Evolutionary conservation across 306 rosid species (phyloP).

Genomic region (Inga oerstediana): DNA sequence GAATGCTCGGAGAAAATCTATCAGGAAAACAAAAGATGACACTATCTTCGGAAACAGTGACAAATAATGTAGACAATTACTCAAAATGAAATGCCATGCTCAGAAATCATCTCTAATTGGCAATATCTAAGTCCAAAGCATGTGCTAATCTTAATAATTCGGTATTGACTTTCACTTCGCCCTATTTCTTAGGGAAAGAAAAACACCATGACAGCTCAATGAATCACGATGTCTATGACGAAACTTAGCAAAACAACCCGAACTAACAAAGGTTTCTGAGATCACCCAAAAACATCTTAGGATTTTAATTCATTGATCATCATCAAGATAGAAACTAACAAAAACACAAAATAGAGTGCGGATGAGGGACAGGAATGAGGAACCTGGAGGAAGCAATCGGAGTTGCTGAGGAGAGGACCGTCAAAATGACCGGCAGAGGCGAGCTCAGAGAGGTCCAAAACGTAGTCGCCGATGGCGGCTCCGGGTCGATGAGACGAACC

Average conservation of each 20-base stretch:
- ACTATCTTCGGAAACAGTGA: neutral
- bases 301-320: neutral
- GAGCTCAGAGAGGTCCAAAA: conserved; percentile 75
- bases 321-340: neutral
- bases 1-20: conserved; percentile 18
- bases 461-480: conserved; percentile 86
- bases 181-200: conserved; percentile 5
- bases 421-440: conserved; percentile 75
- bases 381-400: conserved; percentile 82
- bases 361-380: neutral
- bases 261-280: neutral
- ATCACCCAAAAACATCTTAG: neutral
- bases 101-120: neutral
- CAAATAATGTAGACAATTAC: neutral
- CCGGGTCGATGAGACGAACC: conserved; percentile 67
- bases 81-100: neutral
- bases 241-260: neutral
- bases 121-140: neutral
- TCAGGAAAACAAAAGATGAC: neutral
- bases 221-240: conserved; percentile 4
- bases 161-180: conserved; percentile 7
- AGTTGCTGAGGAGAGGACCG: conserved; percentile 79
- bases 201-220: conserved; percentile 25
- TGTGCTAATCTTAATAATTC: conserved; percentile 6
- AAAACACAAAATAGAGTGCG: neutral